A percentile compares a stretch with the other conserved stretches of the same genome.
Conservation (phyloP, 331 rosid species). For the Quercus lobata region DNA sequence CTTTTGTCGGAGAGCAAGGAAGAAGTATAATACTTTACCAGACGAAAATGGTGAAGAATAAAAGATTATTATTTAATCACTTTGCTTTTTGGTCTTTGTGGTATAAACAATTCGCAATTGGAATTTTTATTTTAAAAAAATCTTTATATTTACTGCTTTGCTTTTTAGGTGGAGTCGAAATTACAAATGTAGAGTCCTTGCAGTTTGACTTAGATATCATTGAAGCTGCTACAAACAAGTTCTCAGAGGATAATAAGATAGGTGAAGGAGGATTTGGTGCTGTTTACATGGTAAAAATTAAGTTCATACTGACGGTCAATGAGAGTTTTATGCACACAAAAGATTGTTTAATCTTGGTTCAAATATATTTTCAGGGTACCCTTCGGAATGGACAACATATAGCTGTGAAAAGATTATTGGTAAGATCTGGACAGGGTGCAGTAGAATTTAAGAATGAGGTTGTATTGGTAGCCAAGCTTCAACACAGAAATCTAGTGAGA, state of each 20-base stretch:
- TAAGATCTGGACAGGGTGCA: slow-evolving; percentile 45
- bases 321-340: background rate
- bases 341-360: background rate
- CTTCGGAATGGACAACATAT: slow-evolving; percentile 45
- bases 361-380: slow-evolving; percentile 10
- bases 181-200: slow-evolving; percentile 15
- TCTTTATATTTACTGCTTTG: background rate
- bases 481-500: slow-evolving; percentile 65
- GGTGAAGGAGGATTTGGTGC: slow-evolving; percentile 39
- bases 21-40: background rate
- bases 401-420: slow-evolving; percentile 52
- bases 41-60: slow-evolving; percentile 6
- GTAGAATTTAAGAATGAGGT: slow-evolving; percentile 58
- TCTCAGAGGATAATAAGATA: slow-evolving; percentile 26
- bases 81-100: too few relatives aligned
- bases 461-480: slow-evolving; percentile 55
- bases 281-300: slow-evolving; percentile 23
- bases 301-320: too few relatives aligned
- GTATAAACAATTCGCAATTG: too few relatives aligned
- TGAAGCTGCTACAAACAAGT: slow-evolving; percentile 28
- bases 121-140: too few relatives aligned
- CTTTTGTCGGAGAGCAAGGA: slow-evolving; percentile 22
- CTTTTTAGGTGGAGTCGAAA: slow-evolving; percentile 5
- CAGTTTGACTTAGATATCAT: slow-evolving; percentile 19
- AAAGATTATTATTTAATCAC: background rate